A percentile compares a stretch with the other conserved stretches of the same genome.
Evolutionary conservation across 192 early-diverging fungal genomes (phyloP).

Genomic region (Coemansia sp.): DNA sequence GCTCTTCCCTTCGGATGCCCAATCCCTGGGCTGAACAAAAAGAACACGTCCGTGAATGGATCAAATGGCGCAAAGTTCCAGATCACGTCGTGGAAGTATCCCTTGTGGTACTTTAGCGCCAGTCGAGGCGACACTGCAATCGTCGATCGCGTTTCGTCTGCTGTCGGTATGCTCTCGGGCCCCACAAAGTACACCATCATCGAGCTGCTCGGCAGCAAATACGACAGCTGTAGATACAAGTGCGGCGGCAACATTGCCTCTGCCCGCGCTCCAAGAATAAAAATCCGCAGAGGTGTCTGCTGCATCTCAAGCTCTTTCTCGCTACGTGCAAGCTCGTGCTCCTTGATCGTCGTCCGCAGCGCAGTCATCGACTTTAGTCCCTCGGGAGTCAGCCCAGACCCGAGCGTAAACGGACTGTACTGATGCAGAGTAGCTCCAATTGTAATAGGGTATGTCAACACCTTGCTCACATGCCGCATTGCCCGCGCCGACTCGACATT

Average conservation of each 20-base stretch:
- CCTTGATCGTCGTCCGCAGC: conserved; percentile 57
- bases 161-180: conserved; percentile 67
- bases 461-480: conserved; percentile 80
- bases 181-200: conserved; percentile 84
- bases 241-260: conserved; percentile 78
- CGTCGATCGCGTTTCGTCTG: conserved; percentile 59
- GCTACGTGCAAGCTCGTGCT: conserved; percentile 58
- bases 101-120: conserved; percentile 70
- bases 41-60: conserved; percentile 78
- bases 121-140: conserved; percentile 60
- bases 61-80: conserved; percentile 70
- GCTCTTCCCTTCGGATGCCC: conserved; percentile 64
- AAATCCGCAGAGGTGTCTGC: conserved; percentile 68
- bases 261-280: conserved; percentile 72
- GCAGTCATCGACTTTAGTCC: conserved; percentile 75
- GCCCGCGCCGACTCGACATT: conserved; percentile 71
- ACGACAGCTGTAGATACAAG: conserved; percentile 68
- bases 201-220: conserved; percentile 69
- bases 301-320: conserved; percentile 59
- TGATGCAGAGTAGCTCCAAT: conserved; percentile 75
- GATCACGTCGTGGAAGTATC: conserved; percentile 66
- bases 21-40: conserved; percentile 78
- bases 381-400: conserved; percentile 69
- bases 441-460: conserved; percentile 79
- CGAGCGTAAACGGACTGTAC: conserved; percentile 70